A percentile compares a stretch with the other conserved stretches of the same genome.
phyloP scores from a whole-genome alignment of 805 yeast species.

The Lipomyces kockii region DNA sequence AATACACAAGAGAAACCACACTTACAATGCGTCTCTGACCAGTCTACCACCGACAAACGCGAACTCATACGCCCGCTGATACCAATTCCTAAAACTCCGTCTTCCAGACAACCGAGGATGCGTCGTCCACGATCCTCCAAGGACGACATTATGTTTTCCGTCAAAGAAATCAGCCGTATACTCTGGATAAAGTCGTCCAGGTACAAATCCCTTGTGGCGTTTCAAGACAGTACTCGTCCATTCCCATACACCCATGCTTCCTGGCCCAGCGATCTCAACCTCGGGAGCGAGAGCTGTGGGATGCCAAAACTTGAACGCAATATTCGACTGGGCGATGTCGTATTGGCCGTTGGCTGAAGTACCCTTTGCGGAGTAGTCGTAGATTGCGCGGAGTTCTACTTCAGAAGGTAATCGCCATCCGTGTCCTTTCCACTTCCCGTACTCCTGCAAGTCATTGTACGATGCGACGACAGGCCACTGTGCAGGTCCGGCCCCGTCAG shows the following conservation, averaged over 20 bases:
- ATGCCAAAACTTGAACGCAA: constrained; percentile 38
- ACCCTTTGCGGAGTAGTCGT: constrained; percentile 19
- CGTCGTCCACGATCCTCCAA: constrained; percentile 40
- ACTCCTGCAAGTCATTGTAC: constrained; percentile 30
- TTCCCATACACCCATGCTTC: constrained; percentile 38
- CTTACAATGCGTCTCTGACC: constrained; percentile 19
- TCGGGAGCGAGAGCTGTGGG: constrained; percentile 21
- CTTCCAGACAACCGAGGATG: constrained; percentile 32
- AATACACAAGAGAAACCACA: background rate
- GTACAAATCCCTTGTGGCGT: constrained; percentile 25
- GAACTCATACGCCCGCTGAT: constrained; percentile 35
- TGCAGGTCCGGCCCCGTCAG: constrained; percentile 15
- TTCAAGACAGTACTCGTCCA: constrained; percentile 36
- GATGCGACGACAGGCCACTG: constrained; percentile 38
- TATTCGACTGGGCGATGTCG: constrained; percentile 25
- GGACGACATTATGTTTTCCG: constrained; percentile 38
- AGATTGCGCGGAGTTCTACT: constrained; percentile 31
- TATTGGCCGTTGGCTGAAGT: constrained; percentile 8
- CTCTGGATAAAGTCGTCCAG: constrained; percentile 35
- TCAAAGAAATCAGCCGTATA: constrained; percentile 39
- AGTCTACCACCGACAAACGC: constrained; percentile 39
- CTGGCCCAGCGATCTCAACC: constrained; percentile 26
- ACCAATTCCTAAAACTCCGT: constrained; percentile 38
- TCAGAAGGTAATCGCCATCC: constrained; percentile 37
- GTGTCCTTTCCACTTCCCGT: constrained; percentile 24